A percentile compares a stretch with the other conserved stretches of the same genome.
Evolutionary conservation across 768 basidiomycete species (phyloP).

Genomic region (Xerocomellus amylosporus): DNA sequence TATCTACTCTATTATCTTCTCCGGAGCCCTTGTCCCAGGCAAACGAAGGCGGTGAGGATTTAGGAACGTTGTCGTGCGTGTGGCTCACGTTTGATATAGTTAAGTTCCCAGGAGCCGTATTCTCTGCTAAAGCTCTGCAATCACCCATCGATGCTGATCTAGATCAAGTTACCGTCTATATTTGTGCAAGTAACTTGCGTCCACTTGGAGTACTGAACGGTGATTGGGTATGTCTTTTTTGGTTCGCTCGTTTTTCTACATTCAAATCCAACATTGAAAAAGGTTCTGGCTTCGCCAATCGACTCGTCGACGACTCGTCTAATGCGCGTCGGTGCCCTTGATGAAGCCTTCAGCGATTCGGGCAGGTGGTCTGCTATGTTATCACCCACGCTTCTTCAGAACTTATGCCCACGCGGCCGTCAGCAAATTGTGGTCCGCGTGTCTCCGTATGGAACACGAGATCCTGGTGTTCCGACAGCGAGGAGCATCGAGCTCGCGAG

Average conservation of each 20-base stretch:
- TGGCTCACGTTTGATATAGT: not conserved
- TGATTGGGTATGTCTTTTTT: constrained; percentile 62
- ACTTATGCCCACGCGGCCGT: constrained; percentile 39
- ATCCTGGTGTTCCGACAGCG: constrained; percentile 66
- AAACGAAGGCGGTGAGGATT: constrained; percentile 8
- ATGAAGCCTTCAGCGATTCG: constrained; percentile 39
- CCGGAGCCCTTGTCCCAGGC: constrained; percentile 10
- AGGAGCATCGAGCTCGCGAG: constrained; percentile 70
- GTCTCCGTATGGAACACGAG: constrained; percentile 58
- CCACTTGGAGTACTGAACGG: constrained; percentile 65
- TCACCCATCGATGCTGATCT: constrained; percentile 32
- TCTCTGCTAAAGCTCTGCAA: constrained; percentile 33
- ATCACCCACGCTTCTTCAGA: constrained; percentile 53
- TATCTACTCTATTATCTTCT: constrained; percentile 42
- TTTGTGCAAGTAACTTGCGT: constrained; percentile 61
- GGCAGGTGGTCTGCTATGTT: constrained; percentile 34
- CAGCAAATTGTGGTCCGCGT: constrained; percentile 40
- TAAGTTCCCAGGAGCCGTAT: constrained; percentile 14
- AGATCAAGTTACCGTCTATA: constrained; percentile 58
- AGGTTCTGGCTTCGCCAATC: constrained; percentile 52
- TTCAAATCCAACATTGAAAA: constrained; percentile 5
- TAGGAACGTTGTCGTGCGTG: not conserved
- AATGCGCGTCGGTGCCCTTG: constrained; percentile 55
- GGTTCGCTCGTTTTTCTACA: not conserved
- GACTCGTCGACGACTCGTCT: constrained; percentile 44